A percentile compares a stretch with the other conserved stretches of the same genome.
Evolutionary conservation across 2,329 filamentous ascomycete species (phyloP).

Genomic region (Ascocoryne sarcoides): DNA sequence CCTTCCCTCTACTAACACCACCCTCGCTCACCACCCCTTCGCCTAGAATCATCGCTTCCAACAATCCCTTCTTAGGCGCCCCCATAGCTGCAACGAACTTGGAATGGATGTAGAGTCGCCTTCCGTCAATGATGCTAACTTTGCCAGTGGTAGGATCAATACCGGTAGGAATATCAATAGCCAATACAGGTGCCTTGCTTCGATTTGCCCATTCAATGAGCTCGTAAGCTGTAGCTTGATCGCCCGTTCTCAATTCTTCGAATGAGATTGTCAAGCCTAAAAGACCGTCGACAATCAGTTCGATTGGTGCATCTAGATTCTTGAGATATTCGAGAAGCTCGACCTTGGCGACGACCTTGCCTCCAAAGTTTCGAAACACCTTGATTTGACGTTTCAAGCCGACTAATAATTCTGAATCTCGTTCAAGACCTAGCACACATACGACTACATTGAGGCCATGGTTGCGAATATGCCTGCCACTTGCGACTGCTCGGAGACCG

Average conservation of each 20-base stretch:
- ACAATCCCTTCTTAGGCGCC: conserved; percentile 74
- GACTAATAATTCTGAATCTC: conserved; percentile 71
- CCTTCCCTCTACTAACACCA: conserved; percentile 21
- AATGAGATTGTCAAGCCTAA: conserved; percentile 82
- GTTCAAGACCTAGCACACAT: conserved; percentile 76
- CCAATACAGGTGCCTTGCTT: conserved; percentile 71
- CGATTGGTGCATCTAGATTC: conserved; percentile 53
- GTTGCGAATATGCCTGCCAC: conserved; percentile 77
- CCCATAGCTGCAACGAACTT: conserved; percentile 79
- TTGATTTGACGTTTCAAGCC: conserved; percentile 73
- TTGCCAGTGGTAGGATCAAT: conserved; percentile 71
- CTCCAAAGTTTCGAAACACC: conserved; percentile 76
- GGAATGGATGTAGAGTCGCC: conserved; percentile 69
- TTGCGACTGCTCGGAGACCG: conserved; percentile 74
- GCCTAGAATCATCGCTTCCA: conserved; percentile 54
- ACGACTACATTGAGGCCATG: conserved; percentile 74
- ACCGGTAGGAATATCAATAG: conserved; percentile 86
- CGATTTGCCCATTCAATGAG: conserved; percentile 92
- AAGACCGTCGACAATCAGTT: conserved; percentile 81
- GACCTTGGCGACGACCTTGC: conserved; percentile 55
- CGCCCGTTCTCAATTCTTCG: conserved; percentile 74
- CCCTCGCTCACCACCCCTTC: conserved; percentile 26
- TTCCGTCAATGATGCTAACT: conserved; percentile 59
- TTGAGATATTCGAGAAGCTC: conserved; percentile 55
- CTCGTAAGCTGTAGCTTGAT: conserved; percentile 77